phyloP scores from a whole-genome alignment of 1,139 yeast genomes.

The Yamadazyma membranifaciens region DNA sequence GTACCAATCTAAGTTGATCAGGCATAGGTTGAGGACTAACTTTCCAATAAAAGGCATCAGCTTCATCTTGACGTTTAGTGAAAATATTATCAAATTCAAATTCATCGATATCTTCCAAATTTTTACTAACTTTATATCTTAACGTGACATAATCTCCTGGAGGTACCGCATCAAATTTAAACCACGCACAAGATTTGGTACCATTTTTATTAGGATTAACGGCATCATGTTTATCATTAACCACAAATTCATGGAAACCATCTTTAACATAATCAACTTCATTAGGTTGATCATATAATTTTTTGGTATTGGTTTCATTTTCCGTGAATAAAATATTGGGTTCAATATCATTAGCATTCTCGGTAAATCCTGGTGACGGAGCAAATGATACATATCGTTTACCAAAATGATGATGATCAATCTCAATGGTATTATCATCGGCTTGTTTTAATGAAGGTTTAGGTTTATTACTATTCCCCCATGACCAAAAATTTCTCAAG shows the following conservation, averaged over 20 bases:
- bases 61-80: conserved; percentile 78
- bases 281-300: conserved; percentile 64
- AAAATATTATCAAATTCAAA: conserved; percentile 73
- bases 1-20: conserved; percentile 79
- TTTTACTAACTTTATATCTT: conserved; percentile 66
- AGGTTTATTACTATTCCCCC: conserved; percentile 64
- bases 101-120: conserved; percentile 63
- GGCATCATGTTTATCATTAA: conserved; percentile 56
- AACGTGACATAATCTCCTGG: conserved; percentile 88
- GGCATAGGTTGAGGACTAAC: conserved; percentile 83
- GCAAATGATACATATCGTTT: conserved; percentile 71
- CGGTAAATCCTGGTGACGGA: conserved; percentile 80
- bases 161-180: conserved; percentile 76
- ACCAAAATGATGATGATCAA: conserved; percentile 74
- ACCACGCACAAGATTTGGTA: conserved; percentile 70
- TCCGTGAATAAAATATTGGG: conserved; percentile 82
- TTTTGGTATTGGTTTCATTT: conserved; percentile 77
- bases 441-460: conserved; percentile 53
- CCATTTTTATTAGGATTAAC: conserved; percentile 72
- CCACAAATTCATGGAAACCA: conserved; percentile 84
- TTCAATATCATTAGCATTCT: conserved; percentile 62
- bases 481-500: conserved; percentile 90
- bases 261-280: conserved; percentile 68
- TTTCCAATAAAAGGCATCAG: conserved; percentile 92
- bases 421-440: conserved; percentile 49